phyloP scores from a whole-genome alignment of 1,139 yeast species.

The Yarrowia galli region DNA sequence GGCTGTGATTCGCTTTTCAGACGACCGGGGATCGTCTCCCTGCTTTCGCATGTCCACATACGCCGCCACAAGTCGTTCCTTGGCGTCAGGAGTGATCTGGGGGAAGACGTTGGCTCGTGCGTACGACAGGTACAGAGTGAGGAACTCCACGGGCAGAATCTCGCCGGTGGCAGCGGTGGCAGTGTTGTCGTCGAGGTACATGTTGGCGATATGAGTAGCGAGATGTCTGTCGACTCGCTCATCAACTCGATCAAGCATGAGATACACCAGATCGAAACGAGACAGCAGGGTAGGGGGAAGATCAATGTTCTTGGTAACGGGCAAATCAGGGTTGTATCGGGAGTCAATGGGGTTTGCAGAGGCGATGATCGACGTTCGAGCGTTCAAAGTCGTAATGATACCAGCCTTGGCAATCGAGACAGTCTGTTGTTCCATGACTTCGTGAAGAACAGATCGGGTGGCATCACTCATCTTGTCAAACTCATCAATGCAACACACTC shows the following conservation, averaged over 20 bases:
- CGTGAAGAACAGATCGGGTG: conserved; percentile 93
- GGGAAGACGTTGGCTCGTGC: conserved; percentile 87
- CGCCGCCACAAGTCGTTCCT: conserved; percentile 82
- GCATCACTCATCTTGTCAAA: conserved; percentile 97
- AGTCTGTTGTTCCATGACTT: conserved; percentile 99
- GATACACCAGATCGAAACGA: conserved; percentile 91
- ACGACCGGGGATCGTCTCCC: conserved; percentile 87
- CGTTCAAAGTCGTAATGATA: conserved; percentile 93
- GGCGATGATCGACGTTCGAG: conserved; percentile 93
- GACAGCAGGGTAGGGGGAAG: conserved; percentile 95
- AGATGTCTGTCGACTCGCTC: conserved; percentile 82
- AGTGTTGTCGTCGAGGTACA: conserved; percentile 90
- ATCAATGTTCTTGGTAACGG: conserved; percentile 94
- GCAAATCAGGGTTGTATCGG: conserved; percentile 88
- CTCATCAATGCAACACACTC: conserved; percentile 98
- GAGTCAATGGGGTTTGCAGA: conserved; percentile 99
- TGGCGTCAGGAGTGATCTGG: conserved; percentile 76
- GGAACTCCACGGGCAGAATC: conserved; percentile 82
- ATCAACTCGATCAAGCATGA: conserved; percentile 91
- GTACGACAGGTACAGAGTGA: conserved; percentile 88
- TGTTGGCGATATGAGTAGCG: conserved; percentile 87
- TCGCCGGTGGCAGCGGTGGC: conserved; percentile 71
- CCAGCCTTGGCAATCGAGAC: conserved; percentile 98
- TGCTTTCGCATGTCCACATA: conserved; percentile 93
- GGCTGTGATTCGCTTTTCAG: conserved; percentile 94